A percentile compares a stretch with the other conserved stretches of the same genome.
Evolutionary conservation across 1,284 basidiomycete species (phyloP).

Genomic region (Cryptococcus sp.): DNA sequence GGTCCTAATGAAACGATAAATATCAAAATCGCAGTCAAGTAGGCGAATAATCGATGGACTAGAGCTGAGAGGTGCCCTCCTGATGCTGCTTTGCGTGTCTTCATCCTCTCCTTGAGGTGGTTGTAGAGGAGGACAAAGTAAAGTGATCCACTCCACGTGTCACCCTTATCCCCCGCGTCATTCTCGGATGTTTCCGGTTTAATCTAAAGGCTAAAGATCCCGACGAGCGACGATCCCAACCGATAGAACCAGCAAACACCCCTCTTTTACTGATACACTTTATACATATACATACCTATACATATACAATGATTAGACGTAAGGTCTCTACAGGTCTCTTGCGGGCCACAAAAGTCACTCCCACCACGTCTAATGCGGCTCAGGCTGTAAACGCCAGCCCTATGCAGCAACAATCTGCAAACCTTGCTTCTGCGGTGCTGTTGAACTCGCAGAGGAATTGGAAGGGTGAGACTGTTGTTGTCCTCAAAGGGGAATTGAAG

Average conservation of each 20-base stretch:
- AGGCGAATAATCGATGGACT: conserved; percentile 32
- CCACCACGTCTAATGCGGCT: conserved; percentile 13
- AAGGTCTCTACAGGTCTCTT: conserved; percentile 39
- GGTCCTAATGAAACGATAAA: conserved; percentile 72
- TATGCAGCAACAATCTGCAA: conserved; percentile 15
- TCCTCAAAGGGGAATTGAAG: conserved; percentile 63
- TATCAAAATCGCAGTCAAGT: conserved; percentile 53
- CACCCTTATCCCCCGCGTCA: no score
- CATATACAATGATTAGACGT: conserved; percentile 38
- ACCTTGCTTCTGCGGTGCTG: conserved; percentile 63
- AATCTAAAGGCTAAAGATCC: no score
- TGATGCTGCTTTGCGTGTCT: neutral
- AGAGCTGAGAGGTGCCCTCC: conserved; percentile 15
- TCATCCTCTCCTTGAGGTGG: neutral
- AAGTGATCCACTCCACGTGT: no score
- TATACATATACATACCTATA: neutral
- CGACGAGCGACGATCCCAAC: no score
- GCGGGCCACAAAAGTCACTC: conserved; percentile 15
- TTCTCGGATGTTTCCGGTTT: no score
- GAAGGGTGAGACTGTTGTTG: conserved; percentile 55
- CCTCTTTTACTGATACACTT: no score
- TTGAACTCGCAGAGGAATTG: conserved; percentile 61
- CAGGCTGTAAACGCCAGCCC: conserved; percentile 2
- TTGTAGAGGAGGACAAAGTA: no score
- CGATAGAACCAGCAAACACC: no score